phyloP scores from a whole-genome alignment of 768 basidiomycete genomes.

The Crucibulum laeve region DNA sequence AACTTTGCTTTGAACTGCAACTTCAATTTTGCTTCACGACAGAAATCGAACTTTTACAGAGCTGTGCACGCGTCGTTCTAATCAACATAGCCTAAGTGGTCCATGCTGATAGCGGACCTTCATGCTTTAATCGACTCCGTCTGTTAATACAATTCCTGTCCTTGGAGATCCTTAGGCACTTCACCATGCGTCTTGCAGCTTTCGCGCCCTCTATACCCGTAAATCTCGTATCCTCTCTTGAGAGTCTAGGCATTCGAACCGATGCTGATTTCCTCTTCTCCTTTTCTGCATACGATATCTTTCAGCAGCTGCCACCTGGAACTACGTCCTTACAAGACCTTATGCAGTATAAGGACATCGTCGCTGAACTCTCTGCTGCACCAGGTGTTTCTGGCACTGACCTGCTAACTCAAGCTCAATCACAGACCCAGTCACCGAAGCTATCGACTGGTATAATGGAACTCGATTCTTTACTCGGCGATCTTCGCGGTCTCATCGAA shows the following conservation, averaged over 20 bases:
- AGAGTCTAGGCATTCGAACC: conserved; percentile 46
- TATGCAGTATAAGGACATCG: conserved; percentile 28
- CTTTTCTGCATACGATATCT: conserved; percentile 42
- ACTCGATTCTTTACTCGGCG: conserved; percentile 49
- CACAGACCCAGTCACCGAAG: conserved; percentile 13
- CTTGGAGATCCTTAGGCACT: too few relatives aligned
- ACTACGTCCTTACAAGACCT: conserved; percentile 47
- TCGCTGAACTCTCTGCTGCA: conserved; percentile 40
- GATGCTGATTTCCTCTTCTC: conserved; percentile 56
- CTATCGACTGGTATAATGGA: conserved; percentile 36
- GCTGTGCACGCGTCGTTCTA: too few relatives aligned
- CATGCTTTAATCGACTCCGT: too few relatives aligned
- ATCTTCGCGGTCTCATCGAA: conserved; percentile 57
- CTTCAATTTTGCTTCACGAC: too few relatives aligned
- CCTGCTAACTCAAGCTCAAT: conserved; percentile 10
- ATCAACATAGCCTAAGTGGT: too few relatives aligned
- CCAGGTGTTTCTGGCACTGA: conserved; percentile 31
- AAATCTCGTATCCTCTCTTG: conserved; percentile 41
- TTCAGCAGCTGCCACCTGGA: conserved; percentile 45
- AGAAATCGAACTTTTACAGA: too few relatives aligned
- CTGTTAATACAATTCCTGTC: too few relatives aligned
- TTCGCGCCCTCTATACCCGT: conserved; percentile 33
- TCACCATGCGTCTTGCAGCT: conserved; percentile 36
- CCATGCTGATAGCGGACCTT: too few relatives aligned
- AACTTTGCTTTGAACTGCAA: too few relatives aligned